Evolutionary conservation across 192 early-diverging fungal genomes (phyloP), one percentile per base, ranked within the genome.

Genomic region (Backusella westeae): DNA sequence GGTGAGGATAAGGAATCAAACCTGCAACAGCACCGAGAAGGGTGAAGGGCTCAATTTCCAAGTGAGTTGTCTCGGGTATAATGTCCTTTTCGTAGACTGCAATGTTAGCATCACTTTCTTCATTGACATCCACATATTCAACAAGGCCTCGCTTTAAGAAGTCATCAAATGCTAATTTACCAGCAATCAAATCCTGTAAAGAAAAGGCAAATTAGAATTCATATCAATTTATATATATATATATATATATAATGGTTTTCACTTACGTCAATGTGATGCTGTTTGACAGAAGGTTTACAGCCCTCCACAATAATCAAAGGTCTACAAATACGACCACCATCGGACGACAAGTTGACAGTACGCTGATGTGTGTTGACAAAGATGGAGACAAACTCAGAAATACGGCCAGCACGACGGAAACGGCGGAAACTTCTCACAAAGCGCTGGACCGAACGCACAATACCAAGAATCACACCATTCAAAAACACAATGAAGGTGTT

Each of bases 61-160:
- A 83, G 84, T 99, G 97, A 7, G 96, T 98, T 4, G 94, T 94
- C 79, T 96, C 91, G 36, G 88, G 89, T 67, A 89, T 87, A 75
- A 99, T 91, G 72, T 98, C 94, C 4, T 83, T 80, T 75, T 97
- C 96, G 69, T 96, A 96, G 15, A 96, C 86, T 7, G 96, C 95
- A 87, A 98, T 96, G 79, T 93, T 91, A n/a, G 91, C 90, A 86
- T 99, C 97, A 77, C 93, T 96, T 82, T 97, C 96, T 85, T 99
- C 97, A 82, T 99, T 98, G 49, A 96, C 94, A 84, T 99, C 97
- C 49, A 99, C 84, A 78, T 96, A 99, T 85, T 98, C 97, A 56
- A 99, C 91, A 77, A 97, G 84, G 34, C 97, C 97, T 71, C 93
- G 87, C 2, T 85, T 86, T 74, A 99, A 88, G 73, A 99, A 94